Evolutionary conservation across 805 yeast species (phyloP).

Genomic region (Lachancea lanzarotensis): DNA sequence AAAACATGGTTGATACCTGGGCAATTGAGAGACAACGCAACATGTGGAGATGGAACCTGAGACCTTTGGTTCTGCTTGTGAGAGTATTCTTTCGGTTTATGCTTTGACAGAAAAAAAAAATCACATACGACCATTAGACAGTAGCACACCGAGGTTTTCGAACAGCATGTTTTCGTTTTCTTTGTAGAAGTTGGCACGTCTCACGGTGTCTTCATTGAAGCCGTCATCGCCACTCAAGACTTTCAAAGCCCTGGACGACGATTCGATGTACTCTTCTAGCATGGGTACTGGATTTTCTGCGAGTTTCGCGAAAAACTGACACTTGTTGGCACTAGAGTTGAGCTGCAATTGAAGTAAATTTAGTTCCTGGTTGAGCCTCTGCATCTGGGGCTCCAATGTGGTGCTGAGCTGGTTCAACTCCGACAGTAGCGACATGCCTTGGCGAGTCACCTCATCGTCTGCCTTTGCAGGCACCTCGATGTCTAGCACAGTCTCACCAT

Average conservation of each 20-base stretch:
- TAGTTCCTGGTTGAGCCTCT: slow-evolving; percentile 39
- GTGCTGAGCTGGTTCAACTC: slow-evolving; percentile 27
- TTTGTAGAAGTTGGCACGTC: slow-evolving; percentile 72
- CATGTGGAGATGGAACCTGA: too few relatives aligned
- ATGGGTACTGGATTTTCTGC: slow-evolving; percentile 73
- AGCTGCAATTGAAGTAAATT: slow-evolving; percentile 44
- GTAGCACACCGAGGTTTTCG: slow-evolving; percentile 70
- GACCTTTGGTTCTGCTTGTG: too few relatives aligned
- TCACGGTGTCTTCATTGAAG: slow-evolving; percentile 78
- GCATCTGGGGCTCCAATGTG: slow-evolving; percentile 36
- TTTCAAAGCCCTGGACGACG: slow-evolving; percentile 78
- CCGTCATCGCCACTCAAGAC: slow-evolving; percentile 87
- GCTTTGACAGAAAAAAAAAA: too few relatives aligned
- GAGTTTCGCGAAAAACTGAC: slow-evolving; percentile 69
- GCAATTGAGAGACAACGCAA: too few relatives aligned
- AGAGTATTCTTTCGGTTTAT: too few relatives aligned
- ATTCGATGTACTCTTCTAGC: slow-evolving; percentile 64
- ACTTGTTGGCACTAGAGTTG: slow-evolving; percentile 52
- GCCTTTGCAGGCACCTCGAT: slow-evolving; percentile 49
- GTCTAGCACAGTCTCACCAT: slow-evolving; percentile 78
- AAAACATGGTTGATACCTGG: background rate
- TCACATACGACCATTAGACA: slow-evolving; percentile 37
- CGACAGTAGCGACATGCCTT: slow-evolving; percentile 25
- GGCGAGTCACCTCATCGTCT: slow-evolving; percentile 25
- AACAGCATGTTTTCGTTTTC: slow-evolving; percentile 63